Conservation (phyloP, 2,329 filamentous ascomycete species). For the Neonectria coccinea region DNA sequence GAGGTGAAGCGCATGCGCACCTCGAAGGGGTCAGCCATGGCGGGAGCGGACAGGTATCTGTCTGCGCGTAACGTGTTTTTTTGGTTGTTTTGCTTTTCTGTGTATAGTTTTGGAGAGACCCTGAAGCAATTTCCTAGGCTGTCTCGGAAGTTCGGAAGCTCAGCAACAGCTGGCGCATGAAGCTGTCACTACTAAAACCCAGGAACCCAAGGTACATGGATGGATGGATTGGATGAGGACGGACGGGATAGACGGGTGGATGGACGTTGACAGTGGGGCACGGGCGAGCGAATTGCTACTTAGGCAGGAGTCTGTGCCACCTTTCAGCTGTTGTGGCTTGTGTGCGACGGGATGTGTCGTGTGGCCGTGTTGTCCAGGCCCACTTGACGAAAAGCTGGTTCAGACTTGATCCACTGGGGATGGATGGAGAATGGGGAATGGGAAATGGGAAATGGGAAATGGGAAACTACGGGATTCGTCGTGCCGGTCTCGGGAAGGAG, state of each 20-base stretch:
- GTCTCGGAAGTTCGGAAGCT: conserved; percentile 30
- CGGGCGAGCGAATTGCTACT: neutral
- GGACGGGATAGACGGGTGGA: conserved; percentile 18
- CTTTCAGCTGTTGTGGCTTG: conserved; percentile 1
- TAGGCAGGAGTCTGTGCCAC: neutral
- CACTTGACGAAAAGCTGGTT: neutral
- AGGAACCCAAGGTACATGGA: conserved; percentile 32
- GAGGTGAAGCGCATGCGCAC: conserved; percentile 97
- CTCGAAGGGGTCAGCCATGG: conserved; percentile 88
- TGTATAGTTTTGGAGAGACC: conserved; percentile 11
- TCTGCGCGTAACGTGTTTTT: neutral
- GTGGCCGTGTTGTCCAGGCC: neutral
- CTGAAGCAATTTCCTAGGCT: conserved; percentile 17
- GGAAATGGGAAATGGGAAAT: neutral
- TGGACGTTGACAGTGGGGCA: conserved; percentile 39
- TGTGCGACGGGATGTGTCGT: neutral
- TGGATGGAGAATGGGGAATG: neutral
- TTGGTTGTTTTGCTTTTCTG: neutral
- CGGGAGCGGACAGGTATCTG: conserved; percentile 28
- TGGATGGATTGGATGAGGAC: conserved; percentile 28
- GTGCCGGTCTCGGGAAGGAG: neutral
- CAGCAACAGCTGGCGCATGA: conserved; percentile 31
- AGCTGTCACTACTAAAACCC: conserved; percentile 32
- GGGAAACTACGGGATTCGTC: neutral
- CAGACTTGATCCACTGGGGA: neutral